These are phyloP conservation scores for Bertia moriformis DNA, from an alignment of 2,329 filamentous ascomycete genomes.

Conservation along the genomic window DNA sequence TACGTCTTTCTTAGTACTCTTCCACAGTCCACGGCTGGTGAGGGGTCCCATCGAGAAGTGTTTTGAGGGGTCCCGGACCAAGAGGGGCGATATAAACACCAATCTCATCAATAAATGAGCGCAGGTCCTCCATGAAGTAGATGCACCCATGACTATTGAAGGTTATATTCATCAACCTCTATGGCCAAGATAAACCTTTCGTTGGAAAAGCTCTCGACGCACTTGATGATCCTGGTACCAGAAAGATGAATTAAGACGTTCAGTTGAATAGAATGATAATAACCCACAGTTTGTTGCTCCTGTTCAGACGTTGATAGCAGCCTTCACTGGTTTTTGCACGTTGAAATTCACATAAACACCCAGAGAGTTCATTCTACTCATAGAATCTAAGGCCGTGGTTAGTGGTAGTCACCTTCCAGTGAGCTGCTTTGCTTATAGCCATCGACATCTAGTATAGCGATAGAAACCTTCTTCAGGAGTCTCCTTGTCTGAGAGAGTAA, in stretches of 20 bases:
- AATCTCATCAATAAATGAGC: constrained; percentile 4
- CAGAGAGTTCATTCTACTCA: neutral
- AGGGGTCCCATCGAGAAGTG: neutral
- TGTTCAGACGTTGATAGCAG: neutral
- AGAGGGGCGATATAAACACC: constrained; percentile 2
- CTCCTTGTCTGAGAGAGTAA: constrained; percentile 5
- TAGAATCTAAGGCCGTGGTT: constrained; percentile 6
- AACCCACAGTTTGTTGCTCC: neutral
- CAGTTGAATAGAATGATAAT: constrained; percentile 5
- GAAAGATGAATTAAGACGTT: neutral
- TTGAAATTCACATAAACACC: neutral
- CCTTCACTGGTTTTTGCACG: neutral
- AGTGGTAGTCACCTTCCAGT: neutral
- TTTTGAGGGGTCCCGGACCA: neutral
- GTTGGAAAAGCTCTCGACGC: constrained; percentile 14
- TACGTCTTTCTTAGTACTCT: constrained; percentile 8
- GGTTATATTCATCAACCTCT: constrained; percentile 1
- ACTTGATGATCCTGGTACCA: constrained; percentile 13
- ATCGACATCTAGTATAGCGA: constrained; percentile 9
- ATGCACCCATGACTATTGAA: constrained; percentile 5
- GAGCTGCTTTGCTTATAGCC: constrained; percentile 8
- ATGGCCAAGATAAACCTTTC: constrained; percentile 9
- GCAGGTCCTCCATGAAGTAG: constrained; percentile 11
- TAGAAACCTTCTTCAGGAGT: constrained; percentile 9
- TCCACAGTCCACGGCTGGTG: neutral